A percentile compares a stretch with the other conserved stretches of the same genome.
These are phyloP conservation scores for Ogataea henricii DNA, from an alignment of 805 yeast genomes.

Conservation along the genomic window DNA sequence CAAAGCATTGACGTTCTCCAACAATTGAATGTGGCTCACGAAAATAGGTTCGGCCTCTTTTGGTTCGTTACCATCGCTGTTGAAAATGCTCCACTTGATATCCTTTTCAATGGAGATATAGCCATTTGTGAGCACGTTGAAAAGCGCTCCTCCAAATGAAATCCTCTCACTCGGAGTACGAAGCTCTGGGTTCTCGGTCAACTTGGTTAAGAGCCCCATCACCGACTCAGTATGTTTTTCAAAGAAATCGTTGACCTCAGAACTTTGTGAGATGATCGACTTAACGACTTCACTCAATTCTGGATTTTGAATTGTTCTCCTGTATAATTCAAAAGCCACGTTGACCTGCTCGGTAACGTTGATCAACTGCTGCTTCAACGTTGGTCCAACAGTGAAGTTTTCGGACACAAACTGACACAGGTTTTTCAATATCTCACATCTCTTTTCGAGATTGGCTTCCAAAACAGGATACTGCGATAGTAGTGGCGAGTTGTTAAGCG, in stretches of 20 bases:
- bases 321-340: slow-evolving; percentile 19
- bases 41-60: slow-evolving; percentile 21
- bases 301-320: slow-evolving; percentile 4
- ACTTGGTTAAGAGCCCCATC: slow-evolving; percentile 8
- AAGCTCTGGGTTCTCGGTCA: slow-evolving; percentile 3
- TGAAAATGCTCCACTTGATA: slow-evolving; percentile 14
- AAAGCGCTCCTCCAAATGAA: slow-evolving; percentile 14
- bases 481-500: slow-evolving; percentile 54
- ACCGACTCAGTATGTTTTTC: slow-evolving; percentile 4
- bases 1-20: slow-evolving; percentile 24
- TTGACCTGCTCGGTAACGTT: slow-evolving; percentile 22
- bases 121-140: slow-evolving; percentile 16
- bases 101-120: slow-evolving; percentile 22
- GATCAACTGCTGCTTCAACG: slow-evolving; percentile 17
- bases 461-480: slow-evolving; percentile 55
- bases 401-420: slow-evolving; percentile 24
- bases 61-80: slow-evolving; percentile 5
- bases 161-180: slow-evolving; percentile 15
- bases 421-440: slow-evolving; percentile 37
- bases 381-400: slow-evolving; percentile 21
- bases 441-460: slow-evolving; percentile 50
- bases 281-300: slow-evolving; percentile 1
- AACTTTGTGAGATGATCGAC: not conserved
- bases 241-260: slow-evolving; percentile 14
- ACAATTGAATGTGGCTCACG: slow-evolving; percentile 13